These are phyloP conservation scores for Annona cherimola DNA, from an alignment of 164 flowering plant genomes.

Conservation along the genomic window DNA sequence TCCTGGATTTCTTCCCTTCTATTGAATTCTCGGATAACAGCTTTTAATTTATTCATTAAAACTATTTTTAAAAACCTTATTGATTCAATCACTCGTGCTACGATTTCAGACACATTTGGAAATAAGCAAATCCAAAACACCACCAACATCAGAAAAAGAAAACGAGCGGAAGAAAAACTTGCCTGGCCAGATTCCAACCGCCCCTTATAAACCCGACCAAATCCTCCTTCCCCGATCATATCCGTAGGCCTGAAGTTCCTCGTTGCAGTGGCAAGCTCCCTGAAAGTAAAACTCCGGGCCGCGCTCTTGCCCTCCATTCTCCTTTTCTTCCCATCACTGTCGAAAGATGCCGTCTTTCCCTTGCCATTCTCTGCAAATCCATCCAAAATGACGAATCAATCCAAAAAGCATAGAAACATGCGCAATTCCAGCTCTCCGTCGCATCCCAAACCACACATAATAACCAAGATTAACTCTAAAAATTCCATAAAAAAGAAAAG, in stretches of 20 bases:
- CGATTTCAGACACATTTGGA: background rate
- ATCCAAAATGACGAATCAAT: background rate
- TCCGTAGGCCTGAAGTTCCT: constrained; percentile 48
- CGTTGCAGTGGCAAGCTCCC: constrained; percentile 66
- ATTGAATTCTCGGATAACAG: background rate
- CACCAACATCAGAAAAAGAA: background rate
- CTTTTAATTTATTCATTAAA: background rate
- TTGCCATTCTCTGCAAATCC: constrained; percentile 24
- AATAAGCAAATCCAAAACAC: background rate
- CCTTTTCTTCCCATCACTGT: constrained; percentile 19
- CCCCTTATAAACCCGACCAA: constrained; percentile 81
- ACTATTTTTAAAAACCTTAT: background rate
- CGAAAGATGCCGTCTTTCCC: constrained; percentile 13
- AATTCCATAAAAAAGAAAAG: background rate
- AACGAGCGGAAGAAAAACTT: constrained; percentile 10
- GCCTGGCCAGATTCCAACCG: constrained; percentile 58
- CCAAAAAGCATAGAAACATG: background rate
- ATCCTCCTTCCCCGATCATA: constrained; percentile 87
- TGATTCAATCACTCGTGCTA: background rate
- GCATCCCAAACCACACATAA: background rate
- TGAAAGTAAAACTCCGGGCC: constrained; percentile 61
- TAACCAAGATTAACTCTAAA: background rate
- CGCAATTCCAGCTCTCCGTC: background rate
- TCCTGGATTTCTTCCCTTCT: background rate
- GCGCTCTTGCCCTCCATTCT: constrained; percentile 9